phyloP scores from a whole-genome alignment of 306 rosid genomes.

The Dalbergia oliveri region DNA sequence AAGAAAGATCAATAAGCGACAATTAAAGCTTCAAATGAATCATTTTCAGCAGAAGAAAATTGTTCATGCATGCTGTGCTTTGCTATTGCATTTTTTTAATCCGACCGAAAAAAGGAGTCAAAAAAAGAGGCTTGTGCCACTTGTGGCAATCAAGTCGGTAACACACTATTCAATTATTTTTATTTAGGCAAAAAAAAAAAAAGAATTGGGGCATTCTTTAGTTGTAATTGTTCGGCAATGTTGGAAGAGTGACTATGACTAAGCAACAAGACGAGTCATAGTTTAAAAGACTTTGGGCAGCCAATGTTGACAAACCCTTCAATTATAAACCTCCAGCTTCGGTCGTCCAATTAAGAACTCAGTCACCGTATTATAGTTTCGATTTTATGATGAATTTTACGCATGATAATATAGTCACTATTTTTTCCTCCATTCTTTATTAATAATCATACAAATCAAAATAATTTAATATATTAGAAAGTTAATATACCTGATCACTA shows the following conservation, averaged over 20 bases:
- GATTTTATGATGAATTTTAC: no score
- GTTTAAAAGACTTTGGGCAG: constrained; percentile 28
- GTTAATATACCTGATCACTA: no score
- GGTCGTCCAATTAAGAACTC: no score
- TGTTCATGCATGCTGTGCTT: background rate
- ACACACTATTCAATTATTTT: background rate
- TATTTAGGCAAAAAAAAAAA: background rate
- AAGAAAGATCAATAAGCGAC: background rate
- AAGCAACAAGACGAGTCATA: constrained; percentile 6
- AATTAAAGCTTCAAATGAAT: background rate
- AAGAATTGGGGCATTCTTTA: background rate
- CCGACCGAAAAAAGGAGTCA: constrained; percentile 16
- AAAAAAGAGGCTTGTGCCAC: constrained; percentile 38
- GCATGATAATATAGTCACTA: no score
- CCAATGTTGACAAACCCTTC: constrained; percentile 39
- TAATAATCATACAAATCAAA: no score
- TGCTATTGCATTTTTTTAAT: background rate
- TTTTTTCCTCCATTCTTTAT: no score
- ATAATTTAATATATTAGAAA: no score
- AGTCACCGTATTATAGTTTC: no score
- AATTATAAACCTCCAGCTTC: background rate
- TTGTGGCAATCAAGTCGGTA: constrained; percentile 14
- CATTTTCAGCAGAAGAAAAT: background rate
- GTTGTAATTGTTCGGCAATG: background rate
- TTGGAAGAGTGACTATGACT: background rate